A percentile compares a stretch with the other conserved stretches of the same genome.
phyloP scores from a whole-genome alignment of 169 alveolate species.

The Eimeria acervulina region DNA sequence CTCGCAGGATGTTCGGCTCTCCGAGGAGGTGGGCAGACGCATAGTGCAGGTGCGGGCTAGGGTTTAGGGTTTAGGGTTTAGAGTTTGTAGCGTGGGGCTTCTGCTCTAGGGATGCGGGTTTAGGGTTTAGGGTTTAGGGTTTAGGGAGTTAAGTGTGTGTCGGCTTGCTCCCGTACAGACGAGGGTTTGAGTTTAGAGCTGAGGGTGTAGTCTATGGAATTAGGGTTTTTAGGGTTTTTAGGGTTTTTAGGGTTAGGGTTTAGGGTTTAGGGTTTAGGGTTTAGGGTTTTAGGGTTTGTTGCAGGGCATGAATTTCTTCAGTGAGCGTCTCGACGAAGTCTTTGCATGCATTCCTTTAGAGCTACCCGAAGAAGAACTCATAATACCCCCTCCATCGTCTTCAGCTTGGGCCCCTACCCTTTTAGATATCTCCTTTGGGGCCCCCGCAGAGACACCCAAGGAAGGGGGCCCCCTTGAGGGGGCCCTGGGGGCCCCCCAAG shows the following conservation, averaged over 20 bases:
- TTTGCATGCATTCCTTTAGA: not conserved
- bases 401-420: not conserved
- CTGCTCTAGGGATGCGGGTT: not conserved
- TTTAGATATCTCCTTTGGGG: not conserved
- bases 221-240: not conserved
- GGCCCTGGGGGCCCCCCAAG: not conserved
- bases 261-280: not conserved
- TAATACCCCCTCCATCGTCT: not conserved
- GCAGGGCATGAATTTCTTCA: slow-evolving; percentile 11
- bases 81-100: too few relatives aligned
- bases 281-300: not conserved
- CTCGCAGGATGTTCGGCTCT: slow-evolving; percentile 44
- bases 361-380: not conserved
- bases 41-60: not conserved
- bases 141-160: too few relatives aligned
- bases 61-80: not conserved
- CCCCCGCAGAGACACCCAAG: not conserved
- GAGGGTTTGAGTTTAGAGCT: not conserved
- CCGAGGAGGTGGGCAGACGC: slow-evolving; percentile 35
- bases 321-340: not conserved
- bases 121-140: not conserved
- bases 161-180: not conserved
- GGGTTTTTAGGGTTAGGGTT: not conserved
- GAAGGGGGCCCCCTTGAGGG: not conserved
- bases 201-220: too few relatives aligned